Base-by-base conservation (phyloP, 2,329 filamentous ascomycete species). In the Xylariaceae sp. region DNA sequence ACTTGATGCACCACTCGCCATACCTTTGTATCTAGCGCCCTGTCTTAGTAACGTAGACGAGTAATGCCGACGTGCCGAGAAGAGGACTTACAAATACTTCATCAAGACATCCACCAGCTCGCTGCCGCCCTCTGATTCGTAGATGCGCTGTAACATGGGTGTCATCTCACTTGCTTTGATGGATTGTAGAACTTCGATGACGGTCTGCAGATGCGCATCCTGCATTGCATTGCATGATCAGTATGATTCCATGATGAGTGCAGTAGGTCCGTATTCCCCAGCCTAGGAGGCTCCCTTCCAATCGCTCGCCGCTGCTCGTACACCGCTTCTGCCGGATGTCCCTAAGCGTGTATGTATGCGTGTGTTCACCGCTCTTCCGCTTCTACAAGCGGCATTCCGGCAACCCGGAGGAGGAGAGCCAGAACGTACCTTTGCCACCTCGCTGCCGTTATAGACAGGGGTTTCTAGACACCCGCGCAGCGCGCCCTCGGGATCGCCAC, bases 121-220 rank as follows among this genome's bases (percentile, higher is more conserved):
- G 62, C 85, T 85, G 34, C 94, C 94, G 62, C 89, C 89, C 54
- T 89, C 85, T 9, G 87, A 86, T 61, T 79, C 80, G 77, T 94
- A 92, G 70, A 97, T 88, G 59, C 87, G 84, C 76, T 88, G 86
- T 67, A 99, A 80, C 70, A 97, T 86, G 11, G 90, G 89, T 64
- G 87, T 91, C 90, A 97, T 97, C 69, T 99, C 94, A 68, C 89
- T 89, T 71, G 94, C 92, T 74, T 96, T 92, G 77, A 97, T 97
- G 17, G 91, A 94, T 76, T 96, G 92, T 66, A 99, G 80, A 60
- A 97, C 92, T 77, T 99, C 94, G 62, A 91, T 86, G 47, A 99
- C 89, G 17, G 90, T 93, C 67, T 90, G 86, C 65, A 96, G 80
- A 74, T 97, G 92, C 35, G 91, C 80, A 66, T 96, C 91, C 88